Conservation (phyloP, 1,139 yeast species). For the Pichia sp. region DNA sequence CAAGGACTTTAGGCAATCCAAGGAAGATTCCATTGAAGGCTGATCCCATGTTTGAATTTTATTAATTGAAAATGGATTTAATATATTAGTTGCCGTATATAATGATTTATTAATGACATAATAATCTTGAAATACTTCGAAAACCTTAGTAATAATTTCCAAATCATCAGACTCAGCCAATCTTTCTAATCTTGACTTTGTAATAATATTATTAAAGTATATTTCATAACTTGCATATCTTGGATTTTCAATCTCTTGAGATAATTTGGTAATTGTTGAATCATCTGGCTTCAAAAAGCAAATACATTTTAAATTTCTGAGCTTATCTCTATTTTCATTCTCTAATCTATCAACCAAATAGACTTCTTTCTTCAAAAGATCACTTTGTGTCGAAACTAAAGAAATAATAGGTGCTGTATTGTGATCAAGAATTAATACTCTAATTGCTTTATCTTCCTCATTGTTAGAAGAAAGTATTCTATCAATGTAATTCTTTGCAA, state of each 20-base stretch:
- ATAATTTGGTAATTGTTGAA: constrained; percentile 41
- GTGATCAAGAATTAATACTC: constrained; percentile 72
- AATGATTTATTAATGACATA: constrained; percentile 65
- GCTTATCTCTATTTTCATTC: constrained; percentile 58
- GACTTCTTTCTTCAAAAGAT: constrained; percentile 71
- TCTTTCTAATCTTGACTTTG: constrained; percentile 72
- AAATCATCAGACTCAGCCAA: constrained; percentile 87
- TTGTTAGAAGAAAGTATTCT: constrained; percentile 34
- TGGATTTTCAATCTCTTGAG: constrained; percentile 67
- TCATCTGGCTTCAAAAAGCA: constrained; percentile 66
- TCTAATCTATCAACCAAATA: constrained; percentile 70
- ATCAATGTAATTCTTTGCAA: constrained; percentile 44
- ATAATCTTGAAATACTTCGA: constrained; percentile 83
- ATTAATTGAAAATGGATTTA: constrained; percentile 18
- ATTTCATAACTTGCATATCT: constrained; percentile 73
- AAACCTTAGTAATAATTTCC: constrained; percentile 69
- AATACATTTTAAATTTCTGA: constrained; percentile 81
- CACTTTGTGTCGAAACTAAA: constrained; percentile 82
- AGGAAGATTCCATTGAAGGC: constrained; percentile 42
- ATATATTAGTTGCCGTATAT: constrained; percentile 39
- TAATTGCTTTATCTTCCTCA: constrained; percentile 31
- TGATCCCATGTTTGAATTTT: constrained; percentile 40
- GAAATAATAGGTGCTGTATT: constrained; percentile 80
- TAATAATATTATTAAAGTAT: constrained; percentile 67
- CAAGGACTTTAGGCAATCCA: constrained; percentile 55